Evolutionary conservation across 495 filamentous ascomycete genomes (phyloP), one percentile per base, ranked within the genome.

Genomic region (Jackrogersella multiformis): DNA sequence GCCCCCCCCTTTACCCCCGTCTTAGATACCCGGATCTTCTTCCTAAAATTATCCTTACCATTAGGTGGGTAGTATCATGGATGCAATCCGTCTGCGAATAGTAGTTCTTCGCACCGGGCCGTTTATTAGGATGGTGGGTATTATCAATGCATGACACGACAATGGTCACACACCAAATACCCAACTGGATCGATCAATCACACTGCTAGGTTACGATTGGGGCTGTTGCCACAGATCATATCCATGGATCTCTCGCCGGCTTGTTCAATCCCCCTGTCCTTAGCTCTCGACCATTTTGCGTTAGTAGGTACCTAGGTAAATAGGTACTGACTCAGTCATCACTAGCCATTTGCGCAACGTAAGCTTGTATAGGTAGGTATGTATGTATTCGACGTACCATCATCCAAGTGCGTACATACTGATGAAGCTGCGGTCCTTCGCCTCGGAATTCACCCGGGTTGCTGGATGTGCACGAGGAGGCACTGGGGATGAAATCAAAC

Each of bases 41-140:
- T 38, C 26, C 26, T 3, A 30, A 30, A 4, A 30, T n/a, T n/a
- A n/a, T n/a, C 18, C 15, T 20, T 42, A 38, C 35, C 34, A n/a
- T 0, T 13, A 38, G 35, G 35, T 38, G 15, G 12, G 10, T 38
- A 41, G 18, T 21, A 9, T 16, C 15, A 13, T 12, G 10, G 2
- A 7, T 35, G 21, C 23, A n/a, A 45, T n/a, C 44, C 23, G 44
- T 28, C 20, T n/a, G 9, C 44, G 2, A 39, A 26, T 16, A 38
- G 26, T 38, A 36, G 20, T 21, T 38, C 51, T 54, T 35, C 28
- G 32, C 38, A 44, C 28, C 41, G 26, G 39, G 8, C 28, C 55
- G 39, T 58, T 48, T 59, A 48, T 23, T 20, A 15, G 44, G 48
- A 24, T 15, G 34, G 42, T 49, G 56, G 44, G 32, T 39, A 28